A percentile compares a stretch with the other conserved stretches of the same genome.
These are phyloP conservation scores for Candida broadrunensis DNA, from an alignment of 805 yeast genomes.

Conservation along the genomic window DNA sequence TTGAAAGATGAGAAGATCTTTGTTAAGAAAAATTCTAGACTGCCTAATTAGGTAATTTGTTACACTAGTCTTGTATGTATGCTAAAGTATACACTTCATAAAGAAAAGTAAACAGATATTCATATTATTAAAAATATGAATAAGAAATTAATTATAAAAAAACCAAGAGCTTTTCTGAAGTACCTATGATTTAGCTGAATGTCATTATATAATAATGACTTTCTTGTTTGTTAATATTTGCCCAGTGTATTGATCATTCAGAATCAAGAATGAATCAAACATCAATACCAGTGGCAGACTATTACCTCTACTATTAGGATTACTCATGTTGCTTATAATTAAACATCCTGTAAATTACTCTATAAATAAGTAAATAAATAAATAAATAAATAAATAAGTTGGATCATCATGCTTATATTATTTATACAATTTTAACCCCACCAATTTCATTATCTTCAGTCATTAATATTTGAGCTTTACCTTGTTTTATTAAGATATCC, in stretches of 20 bases:
- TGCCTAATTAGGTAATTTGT: conserved; percentile 13
- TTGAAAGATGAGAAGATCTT: no score
- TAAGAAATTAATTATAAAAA: no score
- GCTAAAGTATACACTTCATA: conserved; percentile 21
- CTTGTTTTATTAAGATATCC: conserved; percentile 58
- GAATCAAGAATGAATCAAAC: background rate
- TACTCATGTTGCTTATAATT: no score
- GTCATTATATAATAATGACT: background rate
- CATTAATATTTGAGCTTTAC: conserved; percentile 70
- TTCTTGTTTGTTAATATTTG: background rate
- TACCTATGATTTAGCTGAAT: background rate
- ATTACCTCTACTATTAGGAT: no score
- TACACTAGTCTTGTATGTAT: conserved; percentile 7
- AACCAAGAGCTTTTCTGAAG: background rate
- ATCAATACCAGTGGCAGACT: background rate
- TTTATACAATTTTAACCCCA: conserved; percentile 72
- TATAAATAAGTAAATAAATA: no score
- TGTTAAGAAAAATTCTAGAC: no score
- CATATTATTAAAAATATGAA: background rate
- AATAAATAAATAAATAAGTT: no score
- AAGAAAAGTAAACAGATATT: background rate
- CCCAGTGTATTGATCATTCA: background rate
- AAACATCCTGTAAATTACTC: no score
- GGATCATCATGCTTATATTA: no score
- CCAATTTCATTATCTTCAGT: conserved; percentile 56